Base-by-base conservation (phyloP, 768 basidiomycete genomes). In the Candolleomyces aberdarensis region DNA sequence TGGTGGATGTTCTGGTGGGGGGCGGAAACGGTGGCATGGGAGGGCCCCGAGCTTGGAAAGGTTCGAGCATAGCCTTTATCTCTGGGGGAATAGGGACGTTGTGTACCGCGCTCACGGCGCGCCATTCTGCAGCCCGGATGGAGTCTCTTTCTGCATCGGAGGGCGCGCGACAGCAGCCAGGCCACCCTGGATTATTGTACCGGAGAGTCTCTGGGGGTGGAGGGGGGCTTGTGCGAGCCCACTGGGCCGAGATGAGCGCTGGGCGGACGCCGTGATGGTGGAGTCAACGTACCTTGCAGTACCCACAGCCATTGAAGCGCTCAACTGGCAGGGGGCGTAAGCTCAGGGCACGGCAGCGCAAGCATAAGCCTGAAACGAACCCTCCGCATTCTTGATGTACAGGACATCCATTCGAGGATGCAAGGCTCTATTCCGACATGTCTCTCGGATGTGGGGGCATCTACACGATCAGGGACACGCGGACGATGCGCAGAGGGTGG, bases 351-450 rank as follows among this genome's bases (percentile, higher is more conserved):
- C n/a, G 51, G 56, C 29, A 60, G 62, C 53, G 52, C 55, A 36
- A 32, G 36, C 44, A 58, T 61, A 60, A 62, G 51, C 66, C 58
- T 63, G 54, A 14, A 19, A 75, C 76, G 63, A 69, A 91, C 91
- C 89, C 82, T 93, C 92, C n/a, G 92, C 90, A 69, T 94, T 94
- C 80, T 85, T 91, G 68, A 93, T 81, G 72, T 83, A 90, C 41
- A 88, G 80, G 62, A 93, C 85, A 69, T 92, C 90, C 71, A 85
- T 83, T 65, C 86, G 84, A 56, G 92, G 92, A 72, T 94, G 92
- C 54, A 80, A 74, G 20, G 80, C 74, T 65, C 88, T 83, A 74
- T 93, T 92, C 66, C 85, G 82, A 76, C 91, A 94, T 65, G 86
- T 81, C 51, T 89, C 89, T 56, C 83, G 83, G 62, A 83, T 76